Conservation (phyloP, 2,329 filamentous ascomycete genomes). For the Trichoderma oligosporum region DNA sequence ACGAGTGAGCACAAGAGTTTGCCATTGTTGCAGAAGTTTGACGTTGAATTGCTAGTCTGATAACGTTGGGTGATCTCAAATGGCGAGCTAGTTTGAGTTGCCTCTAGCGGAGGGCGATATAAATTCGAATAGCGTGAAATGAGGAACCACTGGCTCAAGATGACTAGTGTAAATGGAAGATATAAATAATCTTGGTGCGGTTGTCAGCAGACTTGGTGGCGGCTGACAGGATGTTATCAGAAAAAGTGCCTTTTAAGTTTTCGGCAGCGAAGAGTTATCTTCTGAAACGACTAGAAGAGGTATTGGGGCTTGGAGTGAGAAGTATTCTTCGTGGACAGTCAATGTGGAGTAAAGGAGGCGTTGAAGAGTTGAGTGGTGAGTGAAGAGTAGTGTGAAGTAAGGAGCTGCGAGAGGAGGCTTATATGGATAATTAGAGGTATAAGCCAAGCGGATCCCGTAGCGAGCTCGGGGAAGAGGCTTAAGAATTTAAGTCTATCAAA, state of each 20-base stretch:
- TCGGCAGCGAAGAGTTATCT: background rate
- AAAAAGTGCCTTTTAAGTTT: slow-evolving; percentile 7
- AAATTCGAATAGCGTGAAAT: background rate
- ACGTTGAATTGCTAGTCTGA: background rate
- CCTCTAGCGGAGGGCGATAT: background rate
- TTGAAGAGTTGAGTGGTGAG: background rate
- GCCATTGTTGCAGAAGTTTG: slow-evolving; percentile 39
- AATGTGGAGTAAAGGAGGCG: background rate
- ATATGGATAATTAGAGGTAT: slow-evolving; percentile 2
- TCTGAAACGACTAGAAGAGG: background rate
- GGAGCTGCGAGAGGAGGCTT: slow-evolving; percentile 1
- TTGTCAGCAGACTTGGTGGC: slow-evolving; percentile 9
- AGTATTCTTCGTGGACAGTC: background rate
- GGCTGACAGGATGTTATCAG: slow-evolving; percentile 11
- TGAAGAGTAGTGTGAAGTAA: background rate
- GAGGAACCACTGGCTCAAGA: background rate
- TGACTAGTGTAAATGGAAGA: background rate
- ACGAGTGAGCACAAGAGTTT: slow-evolving; percentile 57
- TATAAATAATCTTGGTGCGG: background rate
- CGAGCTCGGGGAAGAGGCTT: background rate
- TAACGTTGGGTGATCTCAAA: background rate
- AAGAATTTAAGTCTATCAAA: background rate
- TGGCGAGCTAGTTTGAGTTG: no score
- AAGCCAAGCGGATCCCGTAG: background rate
- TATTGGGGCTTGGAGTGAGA: background rate